Base-by-base conservation (phyloP, 495 filamentous ascomycete species). In the Penicillium silybi region DNA sequence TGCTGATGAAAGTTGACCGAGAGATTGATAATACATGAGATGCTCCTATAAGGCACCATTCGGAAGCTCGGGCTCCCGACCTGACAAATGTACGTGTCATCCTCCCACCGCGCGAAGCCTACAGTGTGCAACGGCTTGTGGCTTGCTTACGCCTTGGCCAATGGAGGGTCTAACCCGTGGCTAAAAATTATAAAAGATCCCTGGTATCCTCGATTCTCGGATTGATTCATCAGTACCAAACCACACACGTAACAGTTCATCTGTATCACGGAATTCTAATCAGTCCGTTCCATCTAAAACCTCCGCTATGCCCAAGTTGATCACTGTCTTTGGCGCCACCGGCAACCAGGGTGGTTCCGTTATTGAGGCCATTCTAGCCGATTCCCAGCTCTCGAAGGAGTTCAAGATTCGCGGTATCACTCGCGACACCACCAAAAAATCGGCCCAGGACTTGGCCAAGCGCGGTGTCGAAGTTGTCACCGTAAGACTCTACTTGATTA, bases 271-370 rank as follows among this genome's bases (percentile, higher is more conserved):
- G 3, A 32, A 10, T 13, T 32, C 4, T 3, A 32, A 2, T 32
- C 2, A 13, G 11, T 32, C 10, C 1, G 13, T 13, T 32, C 13
- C 29, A 32, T 32, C 29, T 32, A 10, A 32, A 3, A 11, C 10
- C 29, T 13, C 27, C 50, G 34, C 16, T 46, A 58, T 58, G 56
- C 44, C 50, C 11, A 76, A 74, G 45, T 46, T 73, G 42, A 68
- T 80, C 48, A 69, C 68, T 25, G 61, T 80, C 37, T 68, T 81
- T 29, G 74, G 79, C 23, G 68, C 72, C 52, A 80, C 79, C 1
- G 79, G 67, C 11, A 61, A 53, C 25, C 67, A 69, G 44, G 69
- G 69, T 13, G 54, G 61, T 18, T 65, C 63, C 11, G 48, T 72
- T 15, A 62, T 68, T 41, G 34, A 60, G 5, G 54, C 57, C 20